Base-by-base conservation (phyloP, 2,329 filamentous ascomycete species). In the Fusarium newnesense region DNA sequence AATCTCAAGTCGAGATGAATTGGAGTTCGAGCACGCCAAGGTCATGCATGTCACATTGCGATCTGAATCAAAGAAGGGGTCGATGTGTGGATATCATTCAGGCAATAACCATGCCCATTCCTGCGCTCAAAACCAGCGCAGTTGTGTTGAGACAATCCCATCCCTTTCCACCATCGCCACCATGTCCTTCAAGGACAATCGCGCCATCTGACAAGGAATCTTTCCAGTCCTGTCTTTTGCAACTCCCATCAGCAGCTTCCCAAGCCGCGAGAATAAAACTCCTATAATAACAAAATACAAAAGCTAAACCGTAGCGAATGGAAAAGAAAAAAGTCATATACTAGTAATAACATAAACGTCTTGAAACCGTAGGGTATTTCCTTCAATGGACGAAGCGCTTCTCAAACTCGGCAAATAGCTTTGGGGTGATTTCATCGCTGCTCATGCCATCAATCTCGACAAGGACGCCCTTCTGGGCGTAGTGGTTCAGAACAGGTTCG, bases 401-500 rank as follows among this genome's bases (percentile, higher is more conserved):
- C 83, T 94, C 91, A 81, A 99, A 94, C 83, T 97, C 95, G 13
- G 86, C 84, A 79, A 94, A 93, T 34, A 99, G 86, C 85, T 95
- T 91, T n/a, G 96, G 96, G 60, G 89, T 95, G 76, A 99, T 99
- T 84, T 98, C 96, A 79, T 99, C 94, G 79, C 95, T 97, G 81
- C 91, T 96, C 83, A 95, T 90, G 28, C 96, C 96, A 76, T 94
- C 87, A 8, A 98, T 94, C 70, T 94, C 94, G 89, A 93, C 94
- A 42, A 99, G 84, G 18, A 97, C 91, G 15, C 94, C 94, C 80
- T 93, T 92, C 73, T 89, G 88, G 56, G 94, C 92, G 79, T 99
- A 99, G 83, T 98, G 94, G 75, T 97, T 93, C 24, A 99, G 86
- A 49, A 99, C 84, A 21, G 94, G 93, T 81, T 91, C 88, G 81